Conservation (phyloP, 2,329 filamentous ascomycete genomes). For the Talaromyces verruculosus region DNA sequence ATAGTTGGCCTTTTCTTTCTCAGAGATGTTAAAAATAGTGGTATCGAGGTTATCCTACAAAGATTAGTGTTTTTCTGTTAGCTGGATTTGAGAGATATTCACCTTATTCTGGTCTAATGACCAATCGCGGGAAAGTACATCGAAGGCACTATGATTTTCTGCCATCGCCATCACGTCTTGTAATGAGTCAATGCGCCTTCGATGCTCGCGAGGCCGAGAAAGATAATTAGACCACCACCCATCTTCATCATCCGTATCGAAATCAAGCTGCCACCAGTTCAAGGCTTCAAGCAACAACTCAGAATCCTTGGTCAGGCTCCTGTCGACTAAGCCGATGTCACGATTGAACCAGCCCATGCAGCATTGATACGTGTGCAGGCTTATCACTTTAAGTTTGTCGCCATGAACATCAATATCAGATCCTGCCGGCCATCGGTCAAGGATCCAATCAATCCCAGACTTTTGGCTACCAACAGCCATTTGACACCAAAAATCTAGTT, state of each 20-base stretch:
- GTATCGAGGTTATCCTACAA: conserved; percentile 59
- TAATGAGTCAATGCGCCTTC: conserved; percentile 29
- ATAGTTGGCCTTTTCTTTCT: conserved; percentile 56
- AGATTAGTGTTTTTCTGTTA: conserved; percentile 23
- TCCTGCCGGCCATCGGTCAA: conserved; percentile 71
- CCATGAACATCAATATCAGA: conserved; percentile 67
- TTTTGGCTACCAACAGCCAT: conserved; percentile 88
- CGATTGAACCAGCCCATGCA: conserved; percentile 76
- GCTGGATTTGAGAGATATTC: conserved; percentile 19
- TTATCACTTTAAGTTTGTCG: conserved; percentile 72
- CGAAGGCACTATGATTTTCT: conserved; percentile 39
- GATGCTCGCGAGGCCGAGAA: not conserved
- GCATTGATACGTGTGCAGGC: conserved; percentile 70
- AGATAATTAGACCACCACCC: conserved; percentile 50
- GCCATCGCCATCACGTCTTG: conserved; percentile 31
- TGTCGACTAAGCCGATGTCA: conserved; percentile 53
- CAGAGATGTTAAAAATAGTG: conserved; percentile 58
- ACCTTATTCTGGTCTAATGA: conserved; percentile 33
- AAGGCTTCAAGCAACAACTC: conserved; percentile 66
- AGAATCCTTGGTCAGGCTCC: conserved; percentile 54
- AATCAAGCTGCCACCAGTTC: conserved; percentile 66
- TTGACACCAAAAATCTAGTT: conserved; percentile 96
- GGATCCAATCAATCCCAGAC: conserved; percentile 87
- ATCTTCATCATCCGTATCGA: conserved; percentile 47
- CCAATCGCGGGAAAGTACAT: conserved; percentile 34